Base-by-base conservation (phyloP, 345 rosid genomes). In the Crucihimalaya himalaica region DNA sequence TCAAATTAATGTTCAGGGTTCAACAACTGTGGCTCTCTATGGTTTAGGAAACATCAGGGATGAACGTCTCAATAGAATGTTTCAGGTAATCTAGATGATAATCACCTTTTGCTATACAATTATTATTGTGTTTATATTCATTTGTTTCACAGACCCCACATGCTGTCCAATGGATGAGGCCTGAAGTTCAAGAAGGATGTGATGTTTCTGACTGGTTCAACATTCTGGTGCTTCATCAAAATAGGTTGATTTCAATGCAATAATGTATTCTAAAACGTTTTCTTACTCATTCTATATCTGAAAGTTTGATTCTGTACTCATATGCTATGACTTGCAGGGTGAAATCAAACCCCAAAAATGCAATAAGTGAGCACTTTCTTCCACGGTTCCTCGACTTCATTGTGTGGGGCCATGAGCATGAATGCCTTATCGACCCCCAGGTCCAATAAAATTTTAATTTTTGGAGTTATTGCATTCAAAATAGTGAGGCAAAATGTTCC, bases 361-460 rank as follows among this genome's bases (percentile, higher is more conserved):
- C 99, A 42, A 90, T 92, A 79, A 95, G 85, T 77, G 99, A 95
- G 79, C 99, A 92, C 79, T 92, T 95, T 76, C 85, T 95, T 63
- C 99, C 99, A 54, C 88, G 96, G 67, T 95, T 95, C 74, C 81
- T 95, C 45, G 99, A 95, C 81, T 92, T 95, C 76, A 72, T 92
- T 34, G 97, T 95, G 53, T 95, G 99, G 99, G 99, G 99, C 8
- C 97, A 95, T 73, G 97, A 95, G 80, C 99, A 92, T 80, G 97
- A 95, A 84, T 95, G 99, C 72, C 88, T 95, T 50, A 32, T 92
- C 66, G 99, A 92, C 65, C 99, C 99, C 52, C 96, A 90, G 97
- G 98, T 94, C 57, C 42, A 27, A 20, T 76, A 11, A 27, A 55
- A 39, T 57, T 42, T 47, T 16, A 18, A 50, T 57, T 47, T 45